Percentiles rank a stretch among this genome's conserved stretches.
phyloP scores from a whole-genome alignment of 306 rosid genomes.

The Luffa aegyptiaca region DNA sequence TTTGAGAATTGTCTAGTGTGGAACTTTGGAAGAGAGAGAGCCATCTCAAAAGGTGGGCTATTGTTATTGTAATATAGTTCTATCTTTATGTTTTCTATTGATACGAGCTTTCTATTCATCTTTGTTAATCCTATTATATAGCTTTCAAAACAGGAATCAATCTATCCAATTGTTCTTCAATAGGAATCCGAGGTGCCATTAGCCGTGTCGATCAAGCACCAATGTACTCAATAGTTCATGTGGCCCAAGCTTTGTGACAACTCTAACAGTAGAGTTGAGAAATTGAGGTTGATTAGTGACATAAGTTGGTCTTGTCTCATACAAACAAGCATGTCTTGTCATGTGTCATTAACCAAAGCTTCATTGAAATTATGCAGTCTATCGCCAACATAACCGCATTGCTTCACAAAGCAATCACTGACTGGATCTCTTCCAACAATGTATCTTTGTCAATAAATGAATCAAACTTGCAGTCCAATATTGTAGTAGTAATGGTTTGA shows the following conservation, averaged over 20 bases:
- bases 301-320: conserved; percentile 86
- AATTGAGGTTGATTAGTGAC: conserved; percentile 79
- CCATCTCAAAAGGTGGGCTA: too few species aligned
- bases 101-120: conserved; percentile 57
- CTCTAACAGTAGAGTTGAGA: conserved; percentile 87
- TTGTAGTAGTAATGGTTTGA: too few species aligned
- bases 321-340: conserved; percentile 71
- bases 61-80: too few species aligned
- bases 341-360: conserved; percentile 64
- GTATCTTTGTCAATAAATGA: too few species aligned
- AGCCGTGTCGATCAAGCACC: conserved; percentile 91
- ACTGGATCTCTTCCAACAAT: too few species aligned
- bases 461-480: too few species aligned
- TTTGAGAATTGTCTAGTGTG: too few species aligned
- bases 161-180: conserved; percentile 61
- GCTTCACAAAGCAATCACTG: conserved; percentile 82
- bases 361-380: conserved; percentile 70
- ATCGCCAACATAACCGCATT: conserved; percentile 45
- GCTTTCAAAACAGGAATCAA: conserved; percentile 75
- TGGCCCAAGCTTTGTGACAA: conserved; percentile 68
- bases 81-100: conserved; percentile 28
- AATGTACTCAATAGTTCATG: conserved; percentile 66
- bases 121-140: conserved; percentile 47
- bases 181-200: conserved; percentile 50
- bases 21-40: too few species aligned